phyloP scores from a whole-genome alignment of 2,329 filamentous ascomycete species.

The Colletotrichum nymphaeae region DNA sequence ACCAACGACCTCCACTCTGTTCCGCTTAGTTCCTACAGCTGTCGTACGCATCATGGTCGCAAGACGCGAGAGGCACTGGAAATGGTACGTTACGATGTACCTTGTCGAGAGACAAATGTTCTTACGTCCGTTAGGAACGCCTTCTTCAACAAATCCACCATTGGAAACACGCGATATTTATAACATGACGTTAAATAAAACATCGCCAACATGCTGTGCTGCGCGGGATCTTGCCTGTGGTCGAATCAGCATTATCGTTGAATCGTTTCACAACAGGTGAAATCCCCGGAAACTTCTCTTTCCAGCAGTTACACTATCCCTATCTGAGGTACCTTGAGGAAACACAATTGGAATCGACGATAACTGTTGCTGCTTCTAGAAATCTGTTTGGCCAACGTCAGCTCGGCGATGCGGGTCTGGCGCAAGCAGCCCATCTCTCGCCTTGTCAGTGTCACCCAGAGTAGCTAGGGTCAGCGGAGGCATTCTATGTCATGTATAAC shows the following conservation, averaged over 20 bases:
- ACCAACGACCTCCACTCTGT: background rate
- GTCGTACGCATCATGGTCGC: background rate
- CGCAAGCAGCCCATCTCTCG: constrained; percentile 5
- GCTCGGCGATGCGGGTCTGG: background rate
- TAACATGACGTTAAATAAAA: constrained; percentile 24
- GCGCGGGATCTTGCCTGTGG: background rate
- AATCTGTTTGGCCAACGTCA: constrained; percentile 1
- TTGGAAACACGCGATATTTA: constrained; percentile 8
- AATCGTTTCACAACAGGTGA: constrained; percentile 4
- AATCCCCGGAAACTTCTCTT: constrained; percentile 22
- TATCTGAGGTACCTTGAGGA: background rate
- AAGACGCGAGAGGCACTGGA: background rate
- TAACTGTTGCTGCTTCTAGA: constrained; percentile 1
- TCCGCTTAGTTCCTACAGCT: background rate
- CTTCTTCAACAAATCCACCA: background rate
- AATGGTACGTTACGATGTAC: background rate
- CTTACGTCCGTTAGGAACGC: background rate
- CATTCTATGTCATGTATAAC: background rate
- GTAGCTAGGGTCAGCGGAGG: background rate
- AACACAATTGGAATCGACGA: background rate
- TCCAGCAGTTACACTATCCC: background rate
- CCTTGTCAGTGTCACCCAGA: background rate
- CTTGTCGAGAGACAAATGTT: background rate
- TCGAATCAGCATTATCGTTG: constrained; percentile 24
- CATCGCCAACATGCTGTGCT: constrained; percentile 7